phyloP scores from a whole-genome alignment of 2,329 filamentous ascomycete species.

The Fusarium dlaminii region DNA sequence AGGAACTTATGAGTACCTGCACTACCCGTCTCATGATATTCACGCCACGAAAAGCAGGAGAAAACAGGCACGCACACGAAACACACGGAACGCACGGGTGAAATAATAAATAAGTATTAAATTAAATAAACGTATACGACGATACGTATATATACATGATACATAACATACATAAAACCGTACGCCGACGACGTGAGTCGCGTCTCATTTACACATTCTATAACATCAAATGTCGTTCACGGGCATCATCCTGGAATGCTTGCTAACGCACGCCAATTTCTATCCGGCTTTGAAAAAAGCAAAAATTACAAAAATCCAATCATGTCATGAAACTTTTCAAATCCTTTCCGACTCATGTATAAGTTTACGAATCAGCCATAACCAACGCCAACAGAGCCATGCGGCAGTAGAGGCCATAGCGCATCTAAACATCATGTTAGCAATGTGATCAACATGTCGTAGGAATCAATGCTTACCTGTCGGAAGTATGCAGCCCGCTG shows the following conservation, averaged over 20 bases:
- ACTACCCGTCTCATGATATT: neutral
- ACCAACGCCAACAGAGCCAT: conserved; percentile 97
- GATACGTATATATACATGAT: conserved; percentile 33
- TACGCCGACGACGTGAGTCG: conserved; percentile 42
- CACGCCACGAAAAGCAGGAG: conserved; percentile 1
- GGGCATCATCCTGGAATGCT: conserved; percentile 41
- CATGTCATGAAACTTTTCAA: conserved; percentile 34
- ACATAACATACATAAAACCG: conserved; percentile 40
- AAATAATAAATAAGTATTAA: conserved; percentile 33
- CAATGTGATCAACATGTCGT: neutral
- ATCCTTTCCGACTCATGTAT: conserved; percentile 6
- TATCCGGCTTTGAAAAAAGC: conserved; percentile 40
- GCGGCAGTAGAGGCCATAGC: conserved; percentile 95
- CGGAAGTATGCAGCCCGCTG: conserved; percentile 97
- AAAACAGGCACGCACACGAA: conserved; percentile 6
- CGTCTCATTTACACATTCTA: conserved; percentile 38
- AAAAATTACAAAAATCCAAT: conserved; percentile 33
- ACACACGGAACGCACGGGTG: conserved; percentile 18
- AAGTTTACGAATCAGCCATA: conserved; percentile 62
- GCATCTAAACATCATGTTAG: conserved; percentile 72
- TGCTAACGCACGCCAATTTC: conserved; percentile 43
- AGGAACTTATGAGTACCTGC: neutral
- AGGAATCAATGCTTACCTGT: conserved; percentile 75
- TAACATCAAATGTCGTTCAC: conserved; percentile 43
- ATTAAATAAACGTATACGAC: conserved; percentile 32